Evolutionary conservation across 2,329 filamentous ascomycete species (phyloP).

Genomic region (Colletotrichum cuscutae): DNA sequence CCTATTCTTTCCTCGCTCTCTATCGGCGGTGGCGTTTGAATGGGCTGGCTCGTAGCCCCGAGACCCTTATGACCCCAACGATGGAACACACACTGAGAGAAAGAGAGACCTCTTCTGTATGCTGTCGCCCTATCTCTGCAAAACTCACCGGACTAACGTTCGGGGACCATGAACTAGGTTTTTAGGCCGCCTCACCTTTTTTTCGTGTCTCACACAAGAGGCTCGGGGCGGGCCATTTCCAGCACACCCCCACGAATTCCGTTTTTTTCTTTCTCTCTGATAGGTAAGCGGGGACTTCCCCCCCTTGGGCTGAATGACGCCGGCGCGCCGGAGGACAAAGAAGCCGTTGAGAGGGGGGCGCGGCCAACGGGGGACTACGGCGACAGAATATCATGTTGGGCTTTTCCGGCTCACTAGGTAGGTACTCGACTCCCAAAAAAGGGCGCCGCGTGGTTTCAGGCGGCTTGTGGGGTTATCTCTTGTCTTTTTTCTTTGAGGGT

Average conservation of each 20-base stretch:
- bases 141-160: not conserved
- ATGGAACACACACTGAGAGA: not conserved
- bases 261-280: not conserved
- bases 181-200: not conserved
- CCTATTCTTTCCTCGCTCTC: not conserved
- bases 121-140: not conserved
- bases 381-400: not conserved
- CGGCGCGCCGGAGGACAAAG: not conserved
- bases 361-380: not conserved
- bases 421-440: not conserved
- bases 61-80: not conserved
- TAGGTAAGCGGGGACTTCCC: not conserved
- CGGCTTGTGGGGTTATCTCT: not conserved
- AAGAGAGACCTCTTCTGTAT: not conserved
- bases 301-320: not conserved
- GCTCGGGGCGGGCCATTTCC: not conserved
- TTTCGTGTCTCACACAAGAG: not conserved
- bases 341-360: not conserved
- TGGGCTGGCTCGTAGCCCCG: slow-evolving; percentile 8
- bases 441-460: slow-evolving; percentile 27
- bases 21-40: not conserved
- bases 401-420: not conserved
- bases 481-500: not conserved
- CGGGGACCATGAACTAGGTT: not conserved
- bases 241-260: not conserved